Conservation (phyloP, 257 asterid species). For the Nicotiana tabacum region DNA sequence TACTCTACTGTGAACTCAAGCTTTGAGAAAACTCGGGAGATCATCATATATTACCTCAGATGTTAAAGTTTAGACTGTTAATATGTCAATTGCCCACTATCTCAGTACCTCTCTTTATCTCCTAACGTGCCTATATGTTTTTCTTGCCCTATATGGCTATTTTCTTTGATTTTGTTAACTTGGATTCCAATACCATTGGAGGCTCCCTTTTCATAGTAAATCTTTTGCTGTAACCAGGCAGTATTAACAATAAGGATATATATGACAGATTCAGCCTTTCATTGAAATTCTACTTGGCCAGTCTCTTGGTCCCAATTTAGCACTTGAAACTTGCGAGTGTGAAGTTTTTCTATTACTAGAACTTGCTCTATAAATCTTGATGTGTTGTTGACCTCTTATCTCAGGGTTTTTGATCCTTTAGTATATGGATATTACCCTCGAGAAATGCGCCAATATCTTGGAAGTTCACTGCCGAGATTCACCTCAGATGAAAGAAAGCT, state of each 20-base stretch:
- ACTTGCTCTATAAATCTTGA: neutral
- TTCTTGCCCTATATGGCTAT: neutral
- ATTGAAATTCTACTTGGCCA: neutral
- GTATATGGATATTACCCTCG: conserved; percentile 71
- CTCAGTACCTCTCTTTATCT: neutral
- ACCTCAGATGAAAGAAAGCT: conserved; percentile 47
- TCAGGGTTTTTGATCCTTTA: conserved; percentile 62
- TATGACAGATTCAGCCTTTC: neutral
- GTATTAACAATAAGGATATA: neutral
- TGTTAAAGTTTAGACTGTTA: neutral
- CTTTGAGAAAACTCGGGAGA: neutral
- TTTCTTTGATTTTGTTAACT: neutral
- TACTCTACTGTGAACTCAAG: no score
- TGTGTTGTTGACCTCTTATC: neutral
- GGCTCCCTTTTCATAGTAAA: neutral
- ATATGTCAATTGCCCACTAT: neutral
- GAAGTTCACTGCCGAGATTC: conserved; percentile 50
- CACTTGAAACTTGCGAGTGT: neutral
- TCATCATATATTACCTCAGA: neutral
- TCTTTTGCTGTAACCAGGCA: neutral
- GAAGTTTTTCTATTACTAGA: neutral
- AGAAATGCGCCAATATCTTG: conserved; percentile 66
- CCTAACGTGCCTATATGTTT: neutral
- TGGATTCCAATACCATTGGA: neutral
- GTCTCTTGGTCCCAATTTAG: neutral